Evolutionary conservation across 1,139 yeast genomes (phyloP).

Genomic region (Taphrina pruni): DNA sequence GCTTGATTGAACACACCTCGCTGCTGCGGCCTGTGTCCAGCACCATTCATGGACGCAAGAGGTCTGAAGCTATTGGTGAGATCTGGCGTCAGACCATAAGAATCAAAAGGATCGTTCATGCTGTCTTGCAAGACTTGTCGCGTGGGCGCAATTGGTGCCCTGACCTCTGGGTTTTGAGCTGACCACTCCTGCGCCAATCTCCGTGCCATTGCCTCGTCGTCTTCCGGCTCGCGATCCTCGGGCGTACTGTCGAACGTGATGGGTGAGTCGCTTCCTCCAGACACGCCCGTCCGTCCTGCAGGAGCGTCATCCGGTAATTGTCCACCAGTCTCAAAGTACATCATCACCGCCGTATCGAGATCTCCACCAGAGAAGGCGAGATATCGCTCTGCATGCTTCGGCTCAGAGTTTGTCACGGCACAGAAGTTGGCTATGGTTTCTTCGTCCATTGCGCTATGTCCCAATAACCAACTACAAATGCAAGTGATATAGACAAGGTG

Average conservation of each 20-base stretch:
- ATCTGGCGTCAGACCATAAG: slow-evolving; percentile 6
- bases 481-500: not conserved
- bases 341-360: slow-evolving; percentile 81
- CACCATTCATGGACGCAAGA: slow-evolving; percentile 22
- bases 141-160: slow-evolving; percentile 78
- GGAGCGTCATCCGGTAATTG: slow-evolving; percentile 51
- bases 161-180: slow-evolving; percentile 56
- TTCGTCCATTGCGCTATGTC: slow-evolving; percentile 44
- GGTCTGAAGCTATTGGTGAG: slow-evolving; percentile 26
- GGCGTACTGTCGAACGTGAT: slow-evolving; percentile 7
- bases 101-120: slow-evolving; percentile 18
- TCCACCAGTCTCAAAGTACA: slow-evolving; percentile 78
- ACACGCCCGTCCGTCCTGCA: slow-evolving; percentile 43
- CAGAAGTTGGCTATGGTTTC: slow-evolving; percentile 74
- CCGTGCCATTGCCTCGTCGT: slow-evolving; percentile 68
- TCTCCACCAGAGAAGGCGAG: slow-evolving; percentile 79
- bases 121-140: slow-evolving; percentile 76
- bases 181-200: slow-evolving; percentile 64
- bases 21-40: slow-evolving; percentile 12
- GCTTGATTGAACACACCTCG: slow-evolving; percentile 45
- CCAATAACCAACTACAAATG: not conserved
- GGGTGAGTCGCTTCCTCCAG: slow-evolving; percentile 19
- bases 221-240: slow-evolving; percentile 48
- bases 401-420: slow-evolving; percentile 82
- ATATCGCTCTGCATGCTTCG: slow-evolving; percentile 73